phyloP scores from a whole-genome alignment of 805 yeast genomes.

The Zygosaccharomyces bailii region DNA sequence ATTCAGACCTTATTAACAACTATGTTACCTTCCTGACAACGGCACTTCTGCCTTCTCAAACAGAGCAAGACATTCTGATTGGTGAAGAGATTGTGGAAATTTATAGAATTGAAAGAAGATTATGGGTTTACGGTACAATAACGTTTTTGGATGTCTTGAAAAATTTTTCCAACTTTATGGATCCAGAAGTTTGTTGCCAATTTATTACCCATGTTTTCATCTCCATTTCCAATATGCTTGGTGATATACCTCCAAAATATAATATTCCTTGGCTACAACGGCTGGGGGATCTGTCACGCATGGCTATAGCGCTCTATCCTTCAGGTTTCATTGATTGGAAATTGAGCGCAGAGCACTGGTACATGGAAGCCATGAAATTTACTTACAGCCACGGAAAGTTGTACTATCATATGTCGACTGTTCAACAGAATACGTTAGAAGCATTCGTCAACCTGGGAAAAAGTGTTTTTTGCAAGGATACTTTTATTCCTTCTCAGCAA shows the following conservation, averaged over 20 bases:
- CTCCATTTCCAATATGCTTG: slow-evolving; percentile 41
- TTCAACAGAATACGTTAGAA: slow-evolving; percentile 65
- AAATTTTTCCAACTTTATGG: slow-evolving; percentile 69
- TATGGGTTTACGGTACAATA: slow-evolving; percentile 86
- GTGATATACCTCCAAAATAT: slow-evolving; percentile 37
- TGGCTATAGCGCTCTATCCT: slow-evolving; percentile 83
- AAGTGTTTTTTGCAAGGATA: slow-evolving; percentile 74
- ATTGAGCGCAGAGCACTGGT: slow-evolving; percentile 79
- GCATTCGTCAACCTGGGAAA: slow-evolving; percentile 78
- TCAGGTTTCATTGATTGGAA: slow-evolving; percentile 85
- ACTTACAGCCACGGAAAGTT: slow-evolving; percentile 82
- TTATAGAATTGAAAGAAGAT: slow-evolving; percentile 71
- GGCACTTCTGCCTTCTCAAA: slow-evolving; percentile 68
- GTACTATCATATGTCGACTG: slow-evolving; percentile 84
- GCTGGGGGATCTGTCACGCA: slow-evolving; percentile 77
- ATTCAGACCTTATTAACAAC: slow-evolving; percentile 61
- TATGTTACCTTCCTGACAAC: slow-evolving; percentile 70
- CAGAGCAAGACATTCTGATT: slow-evolving; percentile 38
- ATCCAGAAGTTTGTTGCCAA: slow-evolving; percentile 74
- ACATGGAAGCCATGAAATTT: slow-evolving; percentile 64
- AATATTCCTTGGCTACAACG: slow-evolving; percentile 68
- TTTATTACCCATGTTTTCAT: slow-evolving; percentile 71
- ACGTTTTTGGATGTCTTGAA: slow-evolving; percentile 75
- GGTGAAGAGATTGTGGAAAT: slow-evolving; percentile 75
- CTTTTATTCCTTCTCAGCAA: slow-evolving; percentile 79